Percentiles rank a stretch among this genome's conserved stretches.
These are phyloP conservation scores for Arachis monticola DNA, from an alignment of 331 rosid genomes.

Conservation along the genomic window DNA sequence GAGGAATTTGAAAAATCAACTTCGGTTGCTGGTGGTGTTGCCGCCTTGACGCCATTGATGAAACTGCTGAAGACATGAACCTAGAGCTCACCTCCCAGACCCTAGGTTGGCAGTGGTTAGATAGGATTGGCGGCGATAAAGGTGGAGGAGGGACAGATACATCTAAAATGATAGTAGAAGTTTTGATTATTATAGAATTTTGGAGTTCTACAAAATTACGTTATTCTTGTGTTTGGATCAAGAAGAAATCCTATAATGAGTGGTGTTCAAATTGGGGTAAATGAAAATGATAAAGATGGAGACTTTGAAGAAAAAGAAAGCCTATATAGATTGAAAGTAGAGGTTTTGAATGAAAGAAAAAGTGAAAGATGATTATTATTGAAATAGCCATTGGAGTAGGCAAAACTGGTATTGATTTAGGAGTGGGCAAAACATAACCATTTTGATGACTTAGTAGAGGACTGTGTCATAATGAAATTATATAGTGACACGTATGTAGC, in stretches of 20 bases:
- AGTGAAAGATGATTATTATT: neutral
- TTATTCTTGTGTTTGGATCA: conserved; percentile 26
- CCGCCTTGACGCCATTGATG: conserved; percentile 46
- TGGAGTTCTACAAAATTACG: conserved; percentile 17
- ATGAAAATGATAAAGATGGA: neutral
- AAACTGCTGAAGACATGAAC: conserved; percentile 71
- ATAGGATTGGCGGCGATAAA: conserved; percentile 56
- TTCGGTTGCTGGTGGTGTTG: conserved; percentile 52
- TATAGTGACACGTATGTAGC: no score
- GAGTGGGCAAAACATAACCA: no score
- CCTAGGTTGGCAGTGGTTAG: conserved; percentile 67
- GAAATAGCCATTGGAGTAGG: conserved; percentile 43
- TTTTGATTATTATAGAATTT: neutral
- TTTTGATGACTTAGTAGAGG: no score
- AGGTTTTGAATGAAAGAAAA: neutral
- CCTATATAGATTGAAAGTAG: neutral
- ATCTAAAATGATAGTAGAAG: neutral
- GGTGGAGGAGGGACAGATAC: conserved; percentile 45
- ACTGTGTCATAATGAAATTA: no score
- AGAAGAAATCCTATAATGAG: neutral
- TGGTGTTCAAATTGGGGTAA: neutral
- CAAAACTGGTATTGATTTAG: conserved; percentile 38
- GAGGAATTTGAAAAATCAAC: conserved; percentile 42
- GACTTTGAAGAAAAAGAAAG: neutral
- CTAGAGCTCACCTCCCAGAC: conserved; percentile 90